Percentiles rank a stretch among this genome's conserved stretches.
phyloP scores from a whole-genome alignment of 1,284 basidiomycete genomes.

The Ustilago lituana region DNA sequence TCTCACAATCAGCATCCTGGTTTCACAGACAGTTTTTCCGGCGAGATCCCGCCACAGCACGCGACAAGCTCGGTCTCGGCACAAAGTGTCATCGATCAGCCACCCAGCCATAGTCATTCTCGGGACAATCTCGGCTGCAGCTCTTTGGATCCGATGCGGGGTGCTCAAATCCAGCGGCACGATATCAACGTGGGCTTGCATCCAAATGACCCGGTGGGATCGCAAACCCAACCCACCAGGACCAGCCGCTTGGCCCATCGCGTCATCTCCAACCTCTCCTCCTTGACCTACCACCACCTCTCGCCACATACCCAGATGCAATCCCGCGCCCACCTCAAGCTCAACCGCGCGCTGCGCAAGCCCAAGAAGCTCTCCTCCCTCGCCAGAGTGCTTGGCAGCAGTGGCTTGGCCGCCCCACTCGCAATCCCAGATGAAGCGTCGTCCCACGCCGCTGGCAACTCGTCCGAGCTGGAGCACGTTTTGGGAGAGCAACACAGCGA shows the following conservation, averaged over 20 bases:
- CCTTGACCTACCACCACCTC: slow-evolving; percentile 61
- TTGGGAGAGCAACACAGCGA: slow-evolving; percentile 1
- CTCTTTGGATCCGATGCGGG: too few relatives aligned
- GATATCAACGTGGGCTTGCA: too few relatives aligned
- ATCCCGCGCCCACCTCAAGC: slow-evolving; percentile 16
- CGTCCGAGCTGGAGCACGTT: not conserved
- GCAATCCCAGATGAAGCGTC: too few relatives aligned
- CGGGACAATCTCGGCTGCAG: too few relatives aligned
- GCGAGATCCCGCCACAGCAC: too few relatives aligned
- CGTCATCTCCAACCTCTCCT: slow-evolving; percentile 46
- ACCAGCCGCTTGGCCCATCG: slow-evolving; percentile 37
- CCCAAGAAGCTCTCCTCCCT: slow-evolving; percentile 23
- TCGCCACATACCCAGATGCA: slow-evolving; percentile 63
- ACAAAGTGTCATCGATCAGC: too few relatives aligned
- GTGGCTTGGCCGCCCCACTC: too few relatives aligned
- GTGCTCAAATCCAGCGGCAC: too few relatives aligned
- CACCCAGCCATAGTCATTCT: too few relatives aligned
- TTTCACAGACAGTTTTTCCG: too few relatives aligned
- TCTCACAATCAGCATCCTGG: too few relatives aligned
- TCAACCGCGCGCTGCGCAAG: slow-evolving; percentile 5
- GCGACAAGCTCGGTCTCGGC: too few relatives aligned
- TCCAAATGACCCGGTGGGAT: not conserved
- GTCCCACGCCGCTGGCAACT: not conserved
- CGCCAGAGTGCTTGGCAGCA: slow-evolving; percentile 27
- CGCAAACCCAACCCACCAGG: slow-evolving; percentile 2